phyloP scores from a whole-genome alignment of 345 rosid genomes.

The Eutrema japonicum region DNA sequence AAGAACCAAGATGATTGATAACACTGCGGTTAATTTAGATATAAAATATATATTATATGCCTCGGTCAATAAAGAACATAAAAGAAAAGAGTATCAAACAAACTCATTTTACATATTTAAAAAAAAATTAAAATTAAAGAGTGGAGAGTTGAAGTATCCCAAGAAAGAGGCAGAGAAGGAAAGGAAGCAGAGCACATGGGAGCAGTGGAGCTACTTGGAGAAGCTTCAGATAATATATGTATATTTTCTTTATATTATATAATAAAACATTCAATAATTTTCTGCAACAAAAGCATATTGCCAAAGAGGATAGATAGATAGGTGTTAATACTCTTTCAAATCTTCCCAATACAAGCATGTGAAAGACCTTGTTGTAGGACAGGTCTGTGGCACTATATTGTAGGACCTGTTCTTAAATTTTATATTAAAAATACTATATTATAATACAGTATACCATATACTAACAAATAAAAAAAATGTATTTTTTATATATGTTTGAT shows the following conservation, averaged over 20 bases:
- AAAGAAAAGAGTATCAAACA: neutral
- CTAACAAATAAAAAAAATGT: slow-evolving; percentile 8
- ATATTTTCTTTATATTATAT: slow-evolving; percentile 12
- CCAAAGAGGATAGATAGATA: slow-evolving; percentile 43
- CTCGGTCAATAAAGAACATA: slow-evolving; percentile 2
- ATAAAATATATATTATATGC: neutral
- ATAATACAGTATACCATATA: slow-evolving; percentile 25
- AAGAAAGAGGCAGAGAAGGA: slow-evolving; percentile 41
- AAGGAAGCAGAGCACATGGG: slow-evolving; percentile 73
- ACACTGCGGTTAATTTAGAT: no score
- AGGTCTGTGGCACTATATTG: slow-evolving; percentile 47
- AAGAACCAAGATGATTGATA: neutral
- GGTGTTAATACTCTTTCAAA: slow-evolving; percentile 36
- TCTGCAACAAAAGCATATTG: slow-evolving; percentile 45
- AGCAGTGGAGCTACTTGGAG: slow-evolving; percentile 75
- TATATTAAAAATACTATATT: neutral
- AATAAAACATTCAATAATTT: slow-evolving; percentile 31
- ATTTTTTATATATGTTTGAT: slow-evolving; percentile 22
- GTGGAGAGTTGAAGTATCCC: slow-evolving; percentile 42
- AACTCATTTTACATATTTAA: neutral
- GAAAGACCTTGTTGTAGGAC: slow-evolving; percentile 65
- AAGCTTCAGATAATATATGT: slow-evolving; percentile 62
- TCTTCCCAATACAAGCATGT: slow-evolving; percentile 62
- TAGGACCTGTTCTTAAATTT: slow-evolving; percentile 49
- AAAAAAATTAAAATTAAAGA: slow-evolving; percentile 1